A percentile compares a stretch with the other conserved stretches of the same genome.
phyloP scores from a whole-genome alignment of 768 basidiomycete species.

The Xerocomus spinulosus region DNA sequence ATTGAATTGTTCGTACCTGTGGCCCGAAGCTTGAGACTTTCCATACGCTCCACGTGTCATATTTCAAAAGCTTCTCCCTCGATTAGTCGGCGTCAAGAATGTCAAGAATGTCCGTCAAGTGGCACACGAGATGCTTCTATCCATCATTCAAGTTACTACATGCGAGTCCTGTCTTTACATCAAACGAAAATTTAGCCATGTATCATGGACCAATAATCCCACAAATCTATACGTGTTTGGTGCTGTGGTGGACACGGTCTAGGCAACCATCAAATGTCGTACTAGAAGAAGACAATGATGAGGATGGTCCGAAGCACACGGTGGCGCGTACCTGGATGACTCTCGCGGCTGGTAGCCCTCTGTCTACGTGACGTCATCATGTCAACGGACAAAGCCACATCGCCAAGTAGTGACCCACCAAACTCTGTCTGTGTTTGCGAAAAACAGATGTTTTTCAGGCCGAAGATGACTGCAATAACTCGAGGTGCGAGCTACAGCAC shows the following conservation, averaged over 20 bases:
- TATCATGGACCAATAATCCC: not conserved
- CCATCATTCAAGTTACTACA: too few relatives aligned
- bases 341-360: constrained; percentile 16
- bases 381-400: not conserved
- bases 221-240: constrained; percentile 3
- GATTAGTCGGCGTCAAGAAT: too few relatives aligned
- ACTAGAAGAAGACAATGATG: constrained; percentile 4
- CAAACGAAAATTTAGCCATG: not conserved
- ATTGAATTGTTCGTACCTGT: too few relatives aligned
- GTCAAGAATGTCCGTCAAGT: too few relatives aligned
- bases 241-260: too few relatives aligned
- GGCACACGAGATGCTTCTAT: too few relatives aligned
- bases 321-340: constrained; percentile 15
- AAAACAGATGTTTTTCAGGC: constrained; percentile 34
- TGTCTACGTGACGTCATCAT: constrained; percentile 3
- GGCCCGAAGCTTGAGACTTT: too few relatives aligned
- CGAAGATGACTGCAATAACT: constrained; percentile 43
- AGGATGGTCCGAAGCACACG: not conserved
- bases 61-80: too few relatives aligned
- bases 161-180: too few relatives aligned
- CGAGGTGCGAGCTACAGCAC: constrained; percentile 38
- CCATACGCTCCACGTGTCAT: too few relatives aligned
- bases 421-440: constrained; percentile 1
- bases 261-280: constrained; percentile 23
- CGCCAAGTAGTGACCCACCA: constrained; percentile 7